A percentile compares a stretch with the other conserved stretches of the same genome.
Evolutionary conservation across 177 flowering plant genomes (phyloP).

Genomic region (Tripterygium wilfordii): DNA sequence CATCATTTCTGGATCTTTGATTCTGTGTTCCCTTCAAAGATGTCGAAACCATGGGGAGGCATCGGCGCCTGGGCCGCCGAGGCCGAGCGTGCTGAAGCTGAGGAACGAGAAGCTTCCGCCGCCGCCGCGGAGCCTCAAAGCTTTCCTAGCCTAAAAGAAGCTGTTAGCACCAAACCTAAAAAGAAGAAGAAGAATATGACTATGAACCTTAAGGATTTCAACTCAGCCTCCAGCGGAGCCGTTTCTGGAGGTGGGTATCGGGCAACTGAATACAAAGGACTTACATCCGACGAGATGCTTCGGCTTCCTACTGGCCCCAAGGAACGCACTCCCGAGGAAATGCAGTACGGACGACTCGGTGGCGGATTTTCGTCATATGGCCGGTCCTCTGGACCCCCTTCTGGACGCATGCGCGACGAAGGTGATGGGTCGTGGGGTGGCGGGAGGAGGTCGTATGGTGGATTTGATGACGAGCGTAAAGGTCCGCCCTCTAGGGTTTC

Average conservation of each 20-base stretch:
- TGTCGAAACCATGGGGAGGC: constrained; percentile 74
- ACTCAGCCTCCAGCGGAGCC: constrained; percentile 18
- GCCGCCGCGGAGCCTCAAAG: constrained; percentile 34
- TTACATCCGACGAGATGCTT: constrained; percentile 61
- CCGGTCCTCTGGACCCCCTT: constrained; percentile 19
- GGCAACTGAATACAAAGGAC: constrained; percentile 17
- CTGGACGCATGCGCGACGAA: constrained; percentile 18
- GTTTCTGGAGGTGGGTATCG: constrained; percentile 10
- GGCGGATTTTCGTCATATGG: constrained; percentile 54
- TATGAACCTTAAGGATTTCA: constrained; percentile 51
- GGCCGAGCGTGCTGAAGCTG: constrained; percentile 68
- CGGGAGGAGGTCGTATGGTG: constrained; percentile 45
- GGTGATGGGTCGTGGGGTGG: constrained; percentile 41
- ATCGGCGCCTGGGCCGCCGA: constrained; percentile 87
- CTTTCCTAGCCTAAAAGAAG: constrained; percentile 62
- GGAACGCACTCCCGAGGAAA: constrained; percentile 53
- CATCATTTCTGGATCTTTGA: constrained; percentile 4
- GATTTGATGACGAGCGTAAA: constrained; percentile 53
- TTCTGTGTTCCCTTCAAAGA: constrained; percentile 9
- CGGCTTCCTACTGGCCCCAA: constrained; percentile 73
- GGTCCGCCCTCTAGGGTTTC: constrained; percentile 43
- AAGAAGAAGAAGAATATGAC: constrained; percentile 81
- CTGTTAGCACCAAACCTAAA: constrained; percentile 48
- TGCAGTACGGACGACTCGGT: constrained; percentile 43
- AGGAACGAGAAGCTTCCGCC: constrained; percentile 42